Conservation (phyloP, 2,329 filamentous ascomycete species). For the Diatrype stigma region DNA sequence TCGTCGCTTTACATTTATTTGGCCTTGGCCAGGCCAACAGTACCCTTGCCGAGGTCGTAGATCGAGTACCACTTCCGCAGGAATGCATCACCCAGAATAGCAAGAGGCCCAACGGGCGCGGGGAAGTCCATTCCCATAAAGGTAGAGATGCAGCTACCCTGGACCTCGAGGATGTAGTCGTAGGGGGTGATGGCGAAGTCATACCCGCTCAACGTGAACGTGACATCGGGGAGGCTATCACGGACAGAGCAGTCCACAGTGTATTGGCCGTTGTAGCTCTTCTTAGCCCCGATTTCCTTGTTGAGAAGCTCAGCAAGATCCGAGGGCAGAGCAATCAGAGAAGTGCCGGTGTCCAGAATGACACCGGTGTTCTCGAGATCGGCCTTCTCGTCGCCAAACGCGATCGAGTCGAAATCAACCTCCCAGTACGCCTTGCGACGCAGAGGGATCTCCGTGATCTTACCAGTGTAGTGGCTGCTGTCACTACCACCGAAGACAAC, state of each 20-base stretch:
- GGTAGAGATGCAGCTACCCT: slow-evolving; percentile 92
- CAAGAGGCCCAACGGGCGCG: slow-evolving; percentile 82
- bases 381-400: slow-evolving; percentile 78
- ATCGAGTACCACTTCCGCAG: slow-evolving; percentile 89
- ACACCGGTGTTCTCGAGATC: slow-evolving; percentile 92
- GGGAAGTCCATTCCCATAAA: slow-evolving; percentile 97
- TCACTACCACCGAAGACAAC: slow-evolving; percentile 88
- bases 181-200: slow-evolving; percentile 86
- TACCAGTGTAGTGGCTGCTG: slow-evolving; percentile 73
- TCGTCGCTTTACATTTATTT: slow-evolving; percentile 42
- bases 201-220: slow-evolving; percentile 83
- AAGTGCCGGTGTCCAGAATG: slow-evolving; percentile 97
- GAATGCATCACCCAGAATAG: slow-evolving; percentile 88
- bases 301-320: slow-evolving; percentile 94
- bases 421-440: slow-evolving; percentile 99
- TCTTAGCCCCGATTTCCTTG: slow-evolving; percentile 96
- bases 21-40: slow-evolving; percentile 83
- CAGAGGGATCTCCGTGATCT: slow-evolving; percentile 89
- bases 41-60: slow-evolving; percentile 86
- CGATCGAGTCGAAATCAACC: slow-evolving; percentile 90
- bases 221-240: slow-evolving; percentile 79
- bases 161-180: slow-evolving; percentile 95
- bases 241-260: slow-evolving; percentile 84
- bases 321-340: slow-evolving; percentile 88
- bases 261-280: slow-evolving; percentile 96